These are phyloP conservation scores for Podospora bellae-mahoneyi DNA, from an alignment of 495 filamentous ascomycete genomes.

Conservation along the genomic window DNA sequence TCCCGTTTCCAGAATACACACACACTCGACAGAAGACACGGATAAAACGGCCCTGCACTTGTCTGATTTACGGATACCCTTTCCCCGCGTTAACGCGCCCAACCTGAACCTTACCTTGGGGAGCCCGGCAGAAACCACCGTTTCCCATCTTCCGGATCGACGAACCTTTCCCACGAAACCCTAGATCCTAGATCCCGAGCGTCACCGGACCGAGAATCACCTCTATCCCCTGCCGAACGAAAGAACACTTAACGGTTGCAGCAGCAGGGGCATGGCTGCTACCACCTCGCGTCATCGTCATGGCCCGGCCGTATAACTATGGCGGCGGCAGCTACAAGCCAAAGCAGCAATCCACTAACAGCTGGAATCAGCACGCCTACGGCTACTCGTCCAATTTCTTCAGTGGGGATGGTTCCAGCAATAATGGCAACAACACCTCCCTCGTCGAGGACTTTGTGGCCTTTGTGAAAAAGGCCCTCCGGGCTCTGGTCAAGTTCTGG, in stretches of 20 bases:
- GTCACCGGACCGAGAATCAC: no score
- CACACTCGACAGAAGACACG: neutral
- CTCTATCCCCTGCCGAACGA: neutral
- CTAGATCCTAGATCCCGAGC: neutral
- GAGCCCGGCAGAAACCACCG: neutral
- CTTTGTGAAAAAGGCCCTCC: conserved; percentile 31
- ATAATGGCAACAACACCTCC: conserved; percentile 26
- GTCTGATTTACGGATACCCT: neutral
- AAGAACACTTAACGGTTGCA: neutral
- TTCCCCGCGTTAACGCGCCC: neutral
- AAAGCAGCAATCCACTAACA: neutral
- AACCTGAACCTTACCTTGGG: neutral
- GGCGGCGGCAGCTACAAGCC: conserved; percentile 1
- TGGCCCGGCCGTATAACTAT: conserved; percentile 28
- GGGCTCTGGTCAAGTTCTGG: conserved; percentile 36
- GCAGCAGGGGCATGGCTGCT: conserved; percentile 27
- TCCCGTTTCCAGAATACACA: neutral
- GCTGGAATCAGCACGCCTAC: neutral
- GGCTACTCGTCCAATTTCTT: neutral
- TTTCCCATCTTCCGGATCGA: neutral
- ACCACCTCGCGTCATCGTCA: conserved; percentile 14
- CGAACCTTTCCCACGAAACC: neutral
- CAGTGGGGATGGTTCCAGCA: conserved; percentile 10
- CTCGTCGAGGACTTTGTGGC: conserved; percentile 30
- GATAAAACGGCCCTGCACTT: neutral